Evolutionary conservation across 2,329 filamentous ascomycete species (phyloP), one percentile per base, ranked within the genome.

Genomic region (Fusarium udum): DNA sequence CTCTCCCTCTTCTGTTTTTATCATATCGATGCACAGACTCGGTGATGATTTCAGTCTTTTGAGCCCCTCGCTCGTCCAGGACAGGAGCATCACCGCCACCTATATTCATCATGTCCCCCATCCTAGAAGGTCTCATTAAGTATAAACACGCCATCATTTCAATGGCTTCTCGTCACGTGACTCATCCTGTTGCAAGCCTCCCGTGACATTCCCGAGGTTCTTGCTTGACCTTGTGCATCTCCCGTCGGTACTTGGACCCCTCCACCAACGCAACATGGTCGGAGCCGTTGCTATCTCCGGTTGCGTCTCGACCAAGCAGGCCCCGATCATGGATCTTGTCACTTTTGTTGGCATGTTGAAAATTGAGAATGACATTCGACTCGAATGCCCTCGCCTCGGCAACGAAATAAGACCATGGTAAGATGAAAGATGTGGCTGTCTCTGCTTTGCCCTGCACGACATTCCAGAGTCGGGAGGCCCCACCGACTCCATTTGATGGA

Each of bases 181-280:
- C 46, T 6, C 24, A 12, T 15, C 49, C 36, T 62, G 31, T 65
- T 48, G 56, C 58, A 69, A 74, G 57, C 48, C 67, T 72, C 57
- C 75, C 65, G 62, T 74, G 55, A 60, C 73, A 77, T 77, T 77
- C 71, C 71, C 75, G 75, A 76, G 73, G 75, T 73, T 74, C 66
- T 77, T 75, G 71, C 66, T 77, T 75, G 71, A 75, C 69, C 55
- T 77, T 73, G 73, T 69, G 52, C 68, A 71, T 74, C 71, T 74
- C 67, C 71, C 72, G 71, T 71, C 75, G 71, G 71, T 77, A 77
- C 75, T 75, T 76, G 48, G 64, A 57, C 69, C 65, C 65, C 75
- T 73, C 66, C 57, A 72, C 37, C 52, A 28, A 69, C 55, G 63
- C 43, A 64, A 67, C 52, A 61, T 63, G 64, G 53, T 42, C 67